Conservation (phyloP, 208 protist species). For the Acanthamoeba divionensis region DNA sequence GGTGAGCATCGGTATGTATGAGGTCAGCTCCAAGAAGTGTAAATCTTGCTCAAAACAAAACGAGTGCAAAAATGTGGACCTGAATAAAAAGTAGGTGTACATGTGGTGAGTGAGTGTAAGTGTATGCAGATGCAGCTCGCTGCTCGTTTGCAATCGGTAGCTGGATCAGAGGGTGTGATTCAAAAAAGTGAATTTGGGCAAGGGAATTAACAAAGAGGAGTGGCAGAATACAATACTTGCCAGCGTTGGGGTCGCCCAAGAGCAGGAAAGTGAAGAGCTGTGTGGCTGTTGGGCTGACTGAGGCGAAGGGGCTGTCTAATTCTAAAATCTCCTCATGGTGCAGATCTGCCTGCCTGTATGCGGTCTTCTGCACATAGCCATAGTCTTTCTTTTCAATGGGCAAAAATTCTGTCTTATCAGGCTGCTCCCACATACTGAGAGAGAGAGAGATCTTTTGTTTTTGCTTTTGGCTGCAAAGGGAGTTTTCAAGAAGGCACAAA, state of each 20-base stretch:
- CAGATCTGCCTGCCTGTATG: constrained; percentile 53
- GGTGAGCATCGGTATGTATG: constrained; percentile 29
- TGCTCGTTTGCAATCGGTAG: too few relatives aligned
- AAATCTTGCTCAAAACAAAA: constrained; percentile 30
- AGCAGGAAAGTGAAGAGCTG: constrained; percentile 58
- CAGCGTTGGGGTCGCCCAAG: constrained; percentile 59
- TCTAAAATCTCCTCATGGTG: constrained; percentile 63
- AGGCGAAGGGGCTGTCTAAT: constrained; percentile 60
- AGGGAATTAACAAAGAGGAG: too few relatives aligned
- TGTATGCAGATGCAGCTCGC: too few relatives aligned
- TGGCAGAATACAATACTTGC: constrained; percentile 3
- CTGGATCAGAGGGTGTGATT: too few relatives aligned
- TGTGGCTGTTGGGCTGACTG: constrained; percentile 45
- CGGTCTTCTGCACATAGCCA: constrained; percentile 14
- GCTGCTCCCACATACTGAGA: too few relatives aligned
- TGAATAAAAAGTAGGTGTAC: not conserved
- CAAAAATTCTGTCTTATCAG: not conserved
- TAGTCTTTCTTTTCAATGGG: not conserved
- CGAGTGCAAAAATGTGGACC: constrained; percentile 42
- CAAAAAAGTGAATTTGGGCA: too few relatives aligned
- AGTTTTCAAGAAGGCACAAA: too few relatives aligned
- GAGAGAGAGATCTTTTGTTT: too few relatives aligned
- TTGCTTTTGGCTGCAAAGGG: too few relatives aligned
- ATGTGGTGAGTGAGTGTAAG: not conserved
- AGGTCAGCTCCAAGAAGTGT: constrained; percentile 44